A percentile compares a stretch with the other conserved stretches of the same genome.
phyloP scores from a whole-genome alignment of 805 yeast genomes.

The Candida oleophila region DNA sequence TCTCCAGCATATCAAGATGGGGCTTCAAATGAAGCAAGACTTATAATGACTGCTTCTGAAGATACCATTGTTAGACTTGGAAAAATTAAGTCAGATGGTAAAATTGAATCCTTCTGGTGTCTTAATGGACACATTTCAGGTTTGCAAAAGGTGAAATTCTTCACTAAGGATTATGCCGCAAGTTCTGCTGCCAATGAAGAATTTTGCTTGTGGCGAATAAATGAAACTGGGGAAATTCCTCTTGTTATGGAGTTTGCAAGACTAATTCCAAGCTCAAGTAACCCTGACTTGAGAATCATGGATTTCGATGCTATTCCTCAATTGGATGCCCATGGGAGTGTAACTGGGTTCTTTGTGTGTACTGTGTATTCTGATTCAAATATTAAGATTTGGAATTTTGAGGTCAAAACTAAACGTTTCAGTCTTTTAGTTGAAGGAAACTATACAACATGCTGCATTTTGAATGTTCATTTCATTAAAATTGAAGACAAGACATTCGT shows the following conservation, averaged over 20 bases:
- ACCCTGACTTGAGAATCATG: slow-evolving; percentile 89
- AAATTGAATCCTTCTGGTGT: slow-evolving; percentile 51
- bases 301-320: slow-evolving; percentile 61
- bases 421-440: slow-evolving; percentile 42
- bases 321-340: slow-evolving; percentile 16
- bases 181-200: slow-evolving; percentile 86
- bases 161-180: slow-evolving; percentile 46
- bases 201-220: slow-evolving; percentile 72
- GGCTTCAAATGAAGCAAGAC: slow-evolving; percentile 19
- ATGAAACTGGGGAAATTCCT: slow-evolving; percentile 33
- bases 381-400: slow-evolving; percentile 63
- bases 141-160: slow-evolving; percentile 67
- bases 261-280: slow-evolving; percentile 49
- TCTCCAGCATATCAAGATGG: slow-evolving; percentile 23
- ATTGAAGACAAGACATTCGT: slow-evolving; percentile 30
- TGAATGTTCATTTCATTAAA: slow-evolving; percentile 53
- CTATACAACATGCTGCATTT: slow-evolving; percentile 76
- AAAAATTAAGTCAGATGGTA: slow-evolving; percentile 37
- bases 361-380: slow-evolving; percentile 86
- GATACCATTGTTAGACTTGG: slow-evolving; percentile 78
- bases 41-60: slow-evolving; percentile 81
- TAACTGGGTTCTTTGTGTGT: slow-evolving; percentile 51
- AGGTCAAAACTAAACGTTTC: slow-evolving; percentile 37
- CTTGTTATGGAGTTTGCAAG: slow-evolving; percentile 49
- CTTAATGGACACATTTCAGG: slow-evolving; percentile 87